These are phyloP conservation scores for Neonectria ditissima DNA, from an alignment of 2,329 filamentous ascomycete species.

Conservation along the genomic window DNA sequence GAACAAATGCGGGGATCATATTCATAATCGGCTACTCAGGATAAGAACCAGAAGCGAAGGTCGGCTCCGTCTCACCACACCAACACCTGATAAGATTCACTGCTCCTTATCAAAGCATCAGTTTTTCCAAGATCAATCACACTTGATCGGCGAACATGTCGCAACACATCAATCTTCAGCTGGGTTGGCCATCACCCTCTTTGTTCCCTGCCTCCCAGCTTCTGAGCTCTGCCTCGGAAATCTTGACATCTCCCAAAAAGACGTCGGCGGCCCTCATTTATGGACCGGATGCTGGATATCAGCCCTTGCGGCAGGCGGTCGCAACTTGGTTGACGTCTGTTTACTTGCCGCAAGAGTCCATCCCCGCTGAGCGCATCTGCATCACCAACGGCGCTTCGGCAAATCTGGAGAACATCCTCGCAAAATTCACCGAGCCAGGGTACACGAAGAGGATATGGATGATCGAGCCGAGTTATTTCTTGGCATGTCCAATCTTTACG, in stretches of 20 bases:
- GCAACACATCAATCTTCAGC: slow-evolving; percentile 15
- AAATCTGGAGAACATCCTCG: slow-evolving; percentile 27
- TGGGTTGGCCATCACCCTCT: slow-evolving; percentile 16
- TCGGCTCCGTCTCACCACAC: no score
- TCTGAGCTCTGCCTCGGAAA: not conserved
- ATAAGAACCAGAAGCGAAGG: not conserved
- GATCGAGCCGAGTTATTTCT: slow-evolving; percentile 71
- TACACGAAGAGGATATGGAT: slow-evolving; percentile 73
- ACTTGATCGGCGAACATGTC: not conserved
- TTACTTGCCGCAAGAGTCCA: slow-evolving; percentile 5
- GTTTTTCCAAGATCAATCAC: not conserved
- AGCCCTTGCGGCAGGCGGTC: slow-evolving; percentile 28
- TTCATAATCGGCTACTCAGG: not conserved
- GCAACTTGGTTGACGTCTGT: slow-evolving; percentile 26
- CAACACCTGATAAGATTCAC: not conserved
- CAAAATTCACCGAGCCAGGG: slow-evolving; percentile 67
- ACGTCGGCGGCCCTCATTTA: slow-evolving; percentile 28
- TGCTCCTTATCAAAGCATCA: not conserved
- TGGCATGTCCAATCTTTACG: slow-evolving; percentile 71
- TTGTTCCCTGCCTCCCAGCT: slow-evolving; percentile 1
- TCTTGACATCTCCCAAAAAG: slow-evolving; percentile 11
- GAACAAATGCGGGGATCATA: not conserved
- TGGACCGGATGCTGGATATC: slow-evolving; percentile 30
- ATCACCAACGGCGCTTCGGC: slow-evolving; percentile 31
- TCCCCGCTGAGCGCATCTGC: slow-evolving; percentile 23